Evolutionary conservation across 2,329 filamentous ascomycete genomes (phyloP), one percentile per base, ranked within the genome.

Genomic region (Conoideocrella luteorostrata): DNA sequence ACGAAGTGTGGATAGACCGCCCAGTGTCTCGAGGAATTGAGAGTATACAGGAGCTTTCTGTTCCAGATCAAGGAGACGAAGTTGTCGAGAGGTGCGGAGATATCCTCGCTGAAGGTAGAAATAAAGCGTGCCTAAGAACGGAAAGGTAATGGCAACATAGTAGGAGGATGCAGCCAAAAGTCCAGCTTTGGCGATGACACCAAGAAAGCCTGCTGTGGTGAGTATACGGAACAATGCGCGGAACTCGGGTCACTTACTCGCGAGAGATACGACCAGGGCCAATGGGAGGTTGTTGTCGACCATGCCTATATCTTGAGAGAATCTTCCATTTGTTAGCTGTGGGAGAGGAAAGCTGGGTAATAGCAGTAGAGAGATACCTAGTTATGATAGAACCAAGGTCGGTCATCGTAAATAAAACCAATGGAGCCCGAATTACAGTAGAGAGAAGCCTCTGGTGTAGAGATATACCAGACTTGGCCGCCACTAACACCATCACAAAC

Each of bases 1-100:
- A 9, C 77, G 68, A 28, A 79, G 69, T 0, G 72, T 77, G 1
- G 64, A 49, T 0, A 77, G 50, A 0, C 74, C 74, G 7, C 62
- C 57, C 1, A 75, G 51, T 0, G 70, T 71, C 44, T 78, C 75
- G 7, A 67, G 58, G 41, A 71, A 66, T 7, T 62, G 58, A 0
- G 62, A 62, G 38, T 67, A 68, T 0, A 70, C 46, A 1, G 66
- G 67, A 1, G 60, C 58, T 39, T 68, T 69, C 4, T 63, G 58
- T 47, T 71, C 67, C 0, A 71, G 57, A 18, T 71, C 66, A 2
- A 71, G 54, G 3, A 67, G 50, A 3, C 68, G 61, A 2, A 71
- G 48, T 39, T 71, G 68, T 1, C 68, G 57, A 1, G 68, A 71
- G 0, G 68, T 71, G 13, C 61, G 58, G 0, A 71, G 58, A 42